These are phyloP conservation scores for Saccharomycopsis sp. DNA, from an alignment of 805 yeast species.

Conservation along the genomic window DNA sequence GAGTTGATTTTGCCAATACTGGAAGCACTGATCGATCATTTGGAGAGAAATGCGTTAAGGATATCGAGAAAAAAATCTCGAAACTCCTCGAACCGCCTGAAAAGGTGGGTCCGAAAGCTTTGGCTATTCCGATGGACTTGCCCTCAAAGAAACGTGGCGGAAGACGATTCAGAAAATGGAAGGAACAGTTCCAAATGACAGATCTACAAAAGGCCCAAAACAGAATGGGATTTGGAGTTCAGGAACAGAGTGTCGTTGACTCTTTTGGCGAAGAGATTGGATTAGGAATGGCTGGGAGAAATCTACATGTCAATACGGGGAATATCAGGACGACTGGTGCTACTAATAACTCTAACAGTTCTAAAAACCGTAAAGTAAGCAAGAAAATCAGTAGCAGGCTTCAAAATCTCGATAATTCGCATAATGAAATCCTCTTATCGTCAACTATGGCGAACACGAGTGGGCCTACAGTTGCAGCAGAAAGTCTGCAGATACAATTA, in stretches of 20 bases:
- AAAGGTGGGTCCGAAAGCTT: conserved; percentile 48
- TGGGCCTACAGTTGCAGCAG: not conserved
- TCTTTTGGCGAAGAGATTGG: conserved; percentile 79
- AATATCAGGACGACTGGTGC: conserved; percentile 4
- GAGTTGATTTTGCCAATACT: conserved; percentile 58
- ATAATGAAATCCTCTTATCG: conserved; percentile 2
- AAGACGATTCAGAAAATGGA: conserved; percentile 65
- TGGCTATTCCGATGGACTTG: conserved; percentile 69
- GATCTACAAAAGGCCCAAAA: conserved; percentile 80
- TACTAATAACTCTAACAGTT: conserved; percentile 16
- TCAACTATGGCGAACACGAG: not conserved
- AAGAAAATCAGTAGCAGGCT: conserved; percentile 5
- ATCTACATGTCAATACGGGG: conserved; percentile 18
- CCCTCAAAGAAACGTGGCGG: conserved; percentile 87
- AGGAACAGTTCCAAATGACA: conserved; percentile 73
- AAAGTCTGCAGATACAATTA: not conserved
- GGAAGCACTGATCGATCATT: conserved; percentile 38
- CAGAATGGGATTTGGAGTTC: conserved; percentile 73
- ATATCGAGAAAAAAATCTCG: conserved; percentile 57
- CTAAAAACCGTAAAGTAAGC: conserved; percentile 6
- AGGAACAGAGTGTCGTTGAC: conserved; percentile 56
- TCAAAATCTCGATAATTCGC: not conserved
- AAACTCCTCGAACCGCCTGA: conserved; percentile 78
- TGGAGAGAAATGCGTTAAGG: conserved; percentile 55
- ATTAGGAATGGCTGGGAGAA: conserved; percentile 57